Conservation (phyloP, 192 early-diverging fungal species). For the Coemansia nantahalensis region DNA sequence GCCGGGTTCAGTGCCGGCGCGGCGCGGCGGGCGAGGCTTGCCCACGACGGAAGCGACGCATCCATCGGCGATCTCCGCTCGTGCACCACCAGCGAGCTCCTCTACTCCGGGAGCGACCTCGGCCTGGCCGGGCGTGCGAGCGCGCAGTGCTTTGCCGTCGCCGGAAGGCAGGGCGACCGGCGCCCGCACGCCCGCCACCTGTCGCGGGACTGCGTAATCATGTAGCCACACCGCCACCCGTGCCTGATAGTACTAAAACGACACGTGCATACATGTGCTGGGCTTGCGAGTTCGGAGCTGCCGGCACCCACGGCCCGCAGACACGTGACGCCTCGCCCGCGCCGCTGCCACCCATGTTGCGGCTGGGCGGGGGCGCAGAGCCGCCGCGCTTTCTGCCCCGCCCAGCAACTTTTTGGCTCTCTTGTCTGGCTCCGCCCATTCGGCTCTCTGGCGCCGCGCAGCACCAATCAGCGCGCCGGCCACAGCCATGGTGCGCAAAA, state of each 20-base stretch:
- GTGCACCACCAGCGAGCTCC: conserved; percentile 32
- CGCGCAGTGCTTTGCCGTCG: conserved; percentile 27
- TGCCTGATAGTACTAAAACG: too few species aligned
- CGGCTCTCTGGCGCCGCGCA: not conserved
- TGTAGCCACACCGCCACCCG: conserved; percentile 12
- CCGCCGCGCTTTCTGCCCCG: too few species aligned
- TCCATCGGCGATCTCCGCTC: conserved; percentile 43
- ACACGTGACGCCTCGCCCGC: too few species aligned
- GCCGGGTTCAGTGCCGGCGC: conserved; percentile 50
- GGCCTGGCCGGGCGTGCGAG: conserved; percentile 10
- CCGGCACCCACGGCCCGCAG: too few species aligned
- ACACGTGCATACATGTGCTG: too few species aligned
- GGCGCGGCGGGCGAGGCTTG: conserved; percentile 41
- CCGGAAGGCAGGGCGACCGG: conserved; percentile 10
- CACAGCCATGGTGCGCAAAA: conserved; percentile 22
- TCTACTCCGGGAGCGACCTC: conserved; percentile 28
- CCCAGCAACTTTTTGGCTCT: conserved; percentile 1
- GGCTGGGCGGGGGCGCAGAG: too few species aligned
- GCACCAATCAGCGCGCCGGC: not conserved
- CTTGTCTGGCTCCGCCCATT: conserved; percentile 2
- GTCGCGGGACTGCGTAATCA: conserved; percentile 44
- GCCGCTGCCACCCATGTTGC: too few species aligned
- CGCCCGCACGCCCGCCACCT: conserved; percentile 16
- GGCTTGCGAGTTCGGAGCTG: too few species aligned
- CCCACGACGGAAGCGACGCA: conserved; percentile 30